phyloP scores from a whole-genome alignment of 352 stramenopile species.

The Globisporangium yorkense region DNA sequence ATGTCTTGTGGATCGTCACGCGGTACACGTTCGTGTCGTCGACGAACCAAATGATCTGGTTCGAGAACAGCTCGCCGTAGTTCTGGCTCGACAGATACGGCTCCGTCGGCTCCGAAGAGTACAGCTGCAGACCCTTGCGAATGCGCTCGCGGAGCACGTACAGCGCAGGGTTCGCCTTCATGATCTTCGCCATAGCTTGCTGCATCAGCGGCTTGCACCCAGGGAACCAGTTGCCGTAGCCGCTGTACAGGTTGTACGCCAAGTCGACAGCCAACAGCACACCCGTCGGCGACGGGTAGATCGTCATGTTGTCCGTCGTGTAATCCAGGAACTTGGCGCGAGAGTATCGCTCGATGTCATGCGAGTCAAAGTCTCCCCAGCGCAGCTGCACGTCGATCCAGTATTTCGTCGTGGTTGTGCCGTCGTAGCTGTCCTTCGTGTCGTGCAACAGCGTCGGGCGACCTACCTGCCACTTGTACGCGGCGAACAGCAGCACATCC shows the following conservation, averaged over 20 bases:
- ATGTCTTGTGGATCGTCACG: conserved; percentile 99
- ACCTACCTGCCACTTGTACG: conserved; percentile 98
- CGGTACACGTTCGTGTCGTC: conserved; percentile 99
- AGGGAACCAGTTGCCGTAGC: conserved; percentile 99
- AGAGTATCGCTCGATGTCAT: conserved; percentile 99
- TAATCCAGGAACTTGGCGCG: conserved; percentile 99
- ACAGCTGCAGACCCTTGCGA: conserved; percentile 99
- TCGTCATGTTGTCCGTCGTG: conserved; percentile 99
- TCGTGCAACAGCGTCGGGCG: conserved; percentile 84
- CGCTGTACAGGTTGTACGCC: conserved; percentile 99
- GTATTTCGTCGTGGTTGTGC: conserved; percentile 96
- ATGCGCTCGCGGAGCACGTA: conserved; percentile 99
- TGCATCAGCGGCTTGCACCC: conserved; percentile 99
- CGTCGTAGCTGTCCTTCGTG: conserved; percentile 97
- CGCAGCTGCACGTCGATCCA: conserved; percentile 99
- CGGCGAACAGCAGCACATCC: conserved; percentile 98
- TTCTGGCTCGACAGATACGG: conserved; percentile 99
- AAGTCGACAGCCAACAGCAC: conserved; percentile 97
- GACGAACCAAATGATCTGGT: conserved; percentile 99
- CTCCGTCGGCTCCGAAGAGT: conserved; percentile 99
- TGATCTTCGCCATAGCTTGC: conserved; percentile 99
- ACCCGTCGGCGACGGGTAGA: conserved; percentile 98
- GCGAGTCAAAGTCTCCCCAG: conserved; percentile 99
- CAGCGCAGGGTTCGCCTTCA: conserved; percentile 99
- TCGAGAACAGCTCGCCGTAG: conserved; percentile 99